Percentiles rank a stretch among this genome's conserved stretches.
Evolutionary conservation across 177 flowering plant genomes (phyloP).

Genomic region (Vitis hybrid): DNA sequence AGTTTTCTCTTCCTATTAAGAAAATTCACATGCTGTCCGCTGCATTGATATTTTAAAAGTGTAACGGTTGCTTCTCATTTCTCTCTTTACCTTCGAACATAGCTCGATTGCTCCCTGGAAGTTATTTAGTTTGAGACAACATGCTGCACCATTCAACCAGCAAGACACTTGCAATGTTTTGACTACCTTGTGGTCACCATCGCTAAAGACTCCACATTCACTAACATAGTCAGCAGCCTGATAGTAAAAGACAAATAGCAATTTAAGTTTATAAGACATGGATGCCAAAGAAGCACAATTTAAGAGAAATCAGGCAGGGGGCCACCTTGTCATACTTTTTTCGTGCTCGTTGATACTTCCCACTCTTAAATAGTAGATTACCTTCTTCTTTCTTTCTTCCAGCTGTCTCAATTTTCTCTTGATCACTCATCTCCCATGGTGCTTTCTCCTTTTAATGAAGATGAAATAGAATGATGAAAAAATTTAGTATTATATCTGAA

Average conservation of each 20-base stretch:
- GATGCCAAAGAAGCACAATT: background rate
- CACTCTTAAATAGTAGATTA: conserved; percentile 55
- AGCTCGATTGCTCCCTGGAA: conserved; percentile 49
- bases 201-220: conserved; percentile 47
- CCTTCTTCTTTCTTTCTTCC: conserved; percentile 75
- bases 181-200: conserved; percentile 45
- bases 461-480: background rate
- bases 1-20: background rate
- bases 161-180: conserved; percentile 60
- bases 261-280: background rate
- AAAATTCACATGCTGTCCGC: background rate
- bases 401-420: conserved; percentile 62
- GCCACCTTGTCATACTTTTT: conserved; percentile 65
- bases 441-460: conserved; percentile 42
- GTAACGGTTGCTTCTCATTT: background rate
- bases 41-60: background rate
- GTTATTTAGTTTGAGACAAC: conserved; percentile 59
- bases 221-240: conserved; percentile 62
- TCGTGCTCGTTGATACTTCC: conserved; percentile 56
- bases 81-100: conserved; percentile 63
- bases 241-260: conserved; percentile 7
- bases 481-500: background rate
- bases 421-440: conserved; percentile 62
- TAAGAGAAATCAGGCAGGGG: background rate
- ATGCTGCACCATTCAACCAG: conserved; percentile 79